phyloP scores from a whole-genome alignment of 306 rosid genomes.

The Dryas alaskensis region DNA sequence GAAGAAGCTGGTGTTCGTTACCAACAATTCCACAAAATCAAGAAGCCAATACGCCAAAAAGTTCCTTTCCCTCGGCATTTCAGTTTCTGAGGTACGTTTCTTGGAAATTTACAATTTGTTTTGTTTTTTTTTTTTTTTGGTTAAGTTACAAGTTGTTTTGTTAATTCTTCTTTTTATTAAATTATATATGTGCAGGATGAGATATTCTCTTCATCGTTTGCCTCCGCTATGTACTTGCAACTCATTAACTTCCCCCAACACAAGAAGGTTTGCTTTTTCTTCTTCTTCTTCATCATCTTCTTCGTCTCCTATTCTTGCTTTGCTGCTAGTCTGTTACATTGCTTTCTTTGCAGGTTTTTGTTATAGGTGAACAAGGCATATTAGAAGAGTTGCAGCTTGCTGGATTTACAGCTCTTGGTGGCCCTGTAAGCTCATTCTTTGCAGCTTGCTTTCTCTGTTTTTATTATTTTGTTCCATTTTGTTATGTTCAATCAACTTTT shows the following conservation, averaged over 20 bases:
- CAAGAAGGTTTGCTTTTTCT: conserved; percentile 57
- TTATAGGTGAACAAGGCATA: conserved; percentile 83
- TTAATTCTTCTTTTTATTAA: neutral
- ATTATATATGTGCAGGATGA: conserved; percentile 53
- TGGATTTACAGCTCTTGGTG: conserved; percentile 88
- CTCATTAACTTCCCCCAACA: conserved; percentile 59
- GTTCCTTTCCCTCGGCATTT: conserved; percentile 77
- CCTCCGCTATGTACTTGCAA: conserved; percentile 93
- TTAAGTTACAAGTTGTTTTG: too few relatives aligned
- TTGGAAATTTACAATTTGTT: too few relatives aligned
- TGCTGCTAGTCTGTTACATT: neutral
- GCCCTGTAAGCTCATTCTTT: conserved; percentile 60
- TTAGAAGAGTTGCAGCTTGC: conserved; percentile 82
- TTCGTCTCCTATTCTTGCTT: neutral
- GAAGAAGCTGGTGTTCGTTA: conserved; percentile 81
- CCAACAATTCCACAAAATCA: conserved; percentile 78
- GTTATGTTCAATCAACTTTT: neutral
- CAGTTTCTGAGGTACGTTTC: conserved; percentile 52
- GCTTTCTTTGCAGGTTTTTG: conserved; percentile 65
- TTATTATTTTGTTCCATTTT: neutral
- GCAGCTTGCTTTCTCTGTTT: neutral
- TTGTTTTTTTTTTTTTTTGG: neutral
- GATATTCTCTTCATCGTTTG: conserved; percentile 89
- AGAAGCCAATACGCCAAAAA: conserved; percentile 61
- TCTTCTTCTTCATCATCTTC: neutral